Conservation (phyloP, 2,329 filamentous ascomycete genomes). For the Xylariaceae sp. region DNA sequence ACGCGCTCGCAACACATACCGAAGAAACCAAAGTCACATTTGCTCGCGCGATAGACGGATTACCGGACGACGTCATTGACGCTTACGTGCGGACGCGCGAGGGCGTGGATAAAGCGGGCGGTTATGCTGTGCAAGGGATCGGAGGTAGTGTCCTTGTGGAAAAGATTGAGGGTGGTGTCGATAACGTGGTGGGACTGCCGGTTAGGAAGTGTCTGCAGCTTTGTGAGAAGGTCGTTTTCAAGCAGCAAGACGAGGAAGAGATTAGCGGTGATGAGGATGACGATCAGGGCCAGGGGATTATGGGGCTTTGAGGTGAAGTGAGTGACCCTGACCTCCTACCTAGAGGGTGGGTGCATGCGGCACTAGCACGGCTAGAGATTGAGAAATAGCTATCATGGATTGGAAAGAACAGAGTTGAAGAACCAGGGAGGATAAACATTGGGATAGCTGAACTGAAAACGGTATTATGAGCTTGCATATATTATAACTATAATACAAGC, state of each 20-base stretch:
- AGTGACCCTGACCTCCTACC: no score
- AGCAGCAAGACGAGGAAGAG: constrained; percentile 57
- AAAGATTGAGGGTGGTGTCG: constrained; percentile 80
- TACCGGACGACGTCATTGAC: constrained; percentile 76
- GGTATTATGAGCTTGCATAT: no score
- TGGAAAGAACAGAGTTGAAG: no score
- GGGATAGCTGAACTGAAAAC: no score
- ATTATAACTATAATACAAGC: no score
- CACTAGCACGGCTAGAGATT: no score
- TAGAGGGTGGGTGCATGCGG: no score
- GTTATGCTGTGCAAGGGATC: constrained; percentile 89
- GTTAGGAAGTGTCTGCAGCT: constrained; percentile 72
- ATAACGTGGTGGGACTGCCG: constrained; percentile 92
- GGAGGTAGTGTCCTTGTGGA: constrained; percentile 85
- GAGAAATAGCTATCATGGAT: no score
- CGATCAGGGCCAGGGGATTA: no score
- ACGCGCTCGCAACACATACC: constrained; percentile 73
- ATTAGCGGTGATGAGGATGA: constrained; percentile 15
- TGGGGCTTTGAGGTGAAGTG: no score
- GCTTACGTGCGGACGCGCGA: constrained; percentile 79
- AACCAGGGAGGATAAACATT: no score
- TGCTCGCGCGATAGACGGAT: constrained; percentile 55
- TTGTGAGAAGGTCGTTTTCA: constrained; percentile 83
- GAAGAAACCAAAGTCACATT: constrained; percentile 94
- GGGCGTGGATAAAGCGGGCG: constrained; percentile 92